Percentiles rank a stretch among this genome's conserved stretches.
Conservation (phyloP, 2,329 filamentous ascomycete species). For the Paracoccidioides lutzii region DNA sequence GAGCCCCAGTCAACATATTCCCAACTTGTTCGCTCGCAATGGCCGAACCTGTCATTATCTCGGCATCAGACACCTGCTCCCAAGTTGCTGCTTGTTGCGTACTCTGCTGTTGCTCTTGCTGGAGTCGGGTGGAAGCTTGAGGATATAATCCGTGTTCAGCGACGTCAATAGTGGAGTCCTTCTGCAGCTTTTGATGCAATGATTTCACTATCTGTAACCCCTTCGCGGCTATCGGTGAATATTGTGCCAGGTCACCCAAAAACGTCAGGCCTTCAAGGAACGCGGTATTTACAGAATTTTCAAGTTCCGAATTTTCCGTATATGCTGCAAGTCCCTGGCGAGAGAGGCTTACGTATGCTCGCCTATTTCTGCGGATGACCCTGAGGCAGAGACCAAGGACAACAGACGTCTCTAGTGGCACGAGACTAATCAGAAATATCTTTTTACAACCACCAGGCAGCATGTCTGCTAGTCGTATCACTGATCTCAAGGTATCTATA, state of each 20-base stretch:
- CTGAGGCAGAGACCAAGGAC: not conserved
- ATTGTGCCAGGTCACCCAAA: not conserved
- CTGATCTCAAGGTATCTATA: not conserved
- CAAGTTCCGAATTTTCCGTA: constrained; percentile 1
- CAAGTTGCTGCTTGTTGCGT: not conserved
- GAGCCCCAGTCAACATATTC: not conserved
- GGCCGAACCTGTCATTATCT: not conserved
- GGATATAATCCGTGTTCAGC: not conserved
- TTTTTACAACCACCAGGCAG: not conserved
- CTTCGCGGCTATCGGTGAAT: not conserved
- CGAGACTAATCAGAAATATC: not conserved
- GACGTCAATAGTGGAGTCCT: not conserved
- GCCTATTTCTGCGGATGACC: not conserved
- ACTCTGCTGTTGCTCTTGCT: not conserved
- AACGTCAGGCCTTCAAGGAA: not conserved
- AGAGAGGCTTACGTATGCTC: not conserved
- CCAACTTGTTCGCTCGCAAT: not conserved
- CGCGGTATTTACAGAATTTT: not conserved
- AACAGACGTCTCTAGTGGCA: not conserved
- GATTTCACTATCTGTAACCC: not conserved
- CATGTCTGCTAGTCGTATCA: not conserved
- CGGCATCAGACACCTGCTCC: not conserved
- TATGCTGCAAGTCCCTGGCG: not conserved
- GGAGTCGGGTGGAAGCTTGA: not conserved
- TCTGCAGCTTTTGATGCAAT: not conserved